phyloP scores from a whole-genome alignment of 1,284 basidiomycete species.

The Rhodotorula sp. region DNA sequence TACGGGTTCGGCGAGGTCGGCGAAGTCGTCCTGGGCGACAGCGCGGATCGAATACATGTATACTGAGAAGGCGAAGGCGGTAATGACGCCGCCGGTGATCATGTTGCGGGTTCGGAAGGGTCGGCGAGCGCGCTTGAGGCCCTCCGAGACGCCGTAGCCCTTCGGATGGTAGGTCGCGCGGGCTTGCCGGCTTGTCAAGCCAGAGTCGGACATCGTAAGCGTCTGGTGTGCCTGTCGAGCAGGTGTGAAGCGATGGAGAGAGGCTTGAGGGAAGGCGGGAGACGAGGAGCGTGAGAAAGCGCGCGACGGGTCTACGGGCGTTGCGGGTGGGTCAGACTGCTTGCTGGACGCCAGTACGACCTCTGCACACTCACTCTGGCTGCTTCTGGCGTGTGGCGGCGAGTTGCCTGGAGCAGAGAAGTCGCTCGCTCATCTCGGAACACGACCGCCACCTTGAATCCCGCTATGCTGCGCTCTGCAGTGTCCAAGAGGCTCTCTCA shows the following conservation, averaged over 20 bases:
- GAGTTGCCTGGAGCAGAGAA: neutral
- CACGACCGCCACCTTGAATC: neutral
- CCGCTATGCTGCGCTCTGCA: conserved; percentile 9
- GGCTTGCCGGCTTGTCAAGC: neutral
- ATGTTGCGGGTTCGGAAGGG: conserved; percentile 78
- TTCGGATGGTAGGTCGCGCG: conserved; percentile 33
- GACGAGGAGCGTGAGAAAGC: neutral
- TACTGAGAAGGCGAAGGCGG: conserved; percentile 74
- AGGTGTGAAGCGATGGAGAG: too few relatives aligned
- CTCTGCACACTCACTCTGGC: too few relatives aligned
- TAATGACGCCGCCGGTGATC: conserved; percentile 69
- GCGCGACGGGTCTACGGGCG: neutral
- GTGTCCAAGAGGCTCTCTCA: neutral
- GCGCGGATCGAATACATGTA: conserved; percentile 92
- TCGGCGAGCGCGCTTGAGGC: conserved; percentile 78
- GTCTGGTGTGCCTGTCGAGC: neutral
- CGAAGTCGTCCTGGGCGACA: conserved; percentile 86
- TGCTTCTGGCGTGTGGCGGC: neutral
- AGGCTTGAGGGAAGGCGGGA: neutral
- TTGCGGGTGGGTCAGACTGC: neutral
- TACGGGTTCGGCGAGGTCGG: conserved; percentile 38
- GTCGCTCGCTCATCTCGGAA: neutral
- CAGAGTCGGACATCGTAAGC: neutral
- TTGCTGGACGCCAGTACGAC: too few relatives aligned
- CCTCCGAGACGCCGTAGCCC: conserved; percentile 64